phyloP scores from a whole-genome alignment of 2,329 filamentous ascomycete genomes.

The Ampelomyces quisqualis region DNA sequence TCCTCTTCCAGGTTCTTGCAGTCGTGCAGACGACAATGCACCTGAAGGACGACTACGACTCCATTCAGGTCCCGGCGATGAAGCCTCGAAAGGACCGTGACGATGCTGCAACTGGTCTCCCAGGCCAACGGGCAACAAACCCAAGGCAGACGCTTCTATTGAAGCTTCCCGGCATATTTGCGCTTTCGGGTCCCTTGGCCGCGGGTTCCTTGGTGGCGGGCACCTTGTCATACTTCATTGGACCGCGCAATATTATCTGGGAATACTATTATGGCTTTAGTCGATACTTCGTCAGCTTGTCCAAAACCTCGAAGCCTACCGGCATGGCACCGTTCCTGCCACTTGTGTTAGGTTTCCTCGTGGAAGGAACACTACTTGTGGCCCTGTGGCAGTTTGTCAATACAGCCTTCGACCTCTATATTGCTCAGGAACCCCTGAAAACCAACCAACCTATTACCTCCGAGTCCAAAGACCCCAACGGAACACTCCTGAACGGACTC shows the following conservation, averaged over 20 bases:
- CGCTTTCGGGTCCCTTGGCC: constrained; percentile 13
- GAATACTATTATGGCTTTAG: constrained; percentile 66
- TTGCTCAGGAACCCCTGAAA: constrained; percentile 79
- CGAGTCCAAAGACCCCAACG: constrained; percentile 88
- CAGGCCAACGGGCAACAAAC: constrained; percentile 12
- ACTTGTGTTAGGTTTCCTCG: constrained; percentile 54
- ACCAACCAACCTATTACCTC: constrained; percentile 79
- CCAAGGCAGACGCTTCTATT: constrained; percentile 23
- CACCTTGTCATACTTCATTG: constrained; percentile 33
- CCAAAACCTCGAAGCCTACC: constrained; percentile 61
- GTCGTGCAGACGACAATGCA: constrained; percentile 69
- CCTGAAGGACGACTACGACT: constrained; percentile 72
- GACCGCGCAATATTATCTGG: constrained; percentile 36
- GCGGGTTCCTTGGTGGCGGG: constrained; percentile 53
- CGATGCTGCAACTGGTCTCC: constrained; percentile 6
- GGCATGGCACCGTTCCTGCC: constrained; percentile 58
- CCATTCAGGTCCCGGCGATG: constrained; percentile 54
- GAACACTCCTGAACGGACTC: constrained; percentile 79
- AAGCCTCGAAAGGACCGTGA: constrained; percentile 26
- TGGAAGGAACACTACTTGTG: constrained; percentile 65
- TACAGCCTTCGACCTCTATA: constrained; percentile 74
- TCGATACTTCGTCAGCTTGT: constrained; percentile 72
- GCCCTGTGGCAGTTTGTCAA: constrained; percentile 78
- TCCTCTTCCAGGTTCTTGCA: constrained; percentile 68
- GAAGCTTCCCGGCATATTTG: constrained; percentile 19